Evolutionary conservation across 306 rosid genomes (phyloP), one percentile per base, ranked within the genome.

Genomic region (Arachis hypogaea): DNA sequence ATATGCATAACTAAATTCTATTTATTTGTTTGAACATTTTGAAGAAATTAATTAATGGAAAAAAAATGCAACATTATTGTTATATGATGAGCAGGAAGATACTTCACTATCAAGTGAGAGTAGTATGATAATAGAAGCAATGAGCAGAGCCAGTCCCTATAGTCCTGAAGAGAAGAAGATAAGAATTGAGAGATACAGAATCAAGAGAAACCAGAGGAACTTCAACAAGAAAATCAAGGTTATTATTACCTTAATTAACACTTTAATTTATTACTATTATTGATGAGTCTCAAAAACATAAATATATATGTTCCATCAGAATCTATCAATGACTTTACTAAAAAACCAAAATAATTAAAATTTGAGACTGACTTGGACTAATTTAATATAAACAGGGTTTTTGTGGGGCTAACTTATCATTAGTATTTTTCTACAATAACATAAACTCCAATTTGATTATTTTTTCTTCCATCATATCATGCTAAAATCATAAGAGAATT

Each of bases 211-310:
- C 67, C 92, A 79, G 56, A 87, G 99, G 80, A 95, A 95, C 82
- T 95, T 90, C 86, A 87, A 59, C 90, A 95, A 92, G 84, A 95
- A 93, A 82, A 95, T 95, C 33, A 95, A 95, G 99, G 98, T 87
- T 68, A 4, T 87, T 68, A 4, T 33, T 33, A 33, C 4, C 38
- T 33, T 4, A 33, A 33, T 33, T 33, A 33, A 33, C 38, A 33
- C 38, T 3, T 33, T 33, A 2, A 33, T 4, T 33, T 33, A 33
- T 33, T 33, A 33, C 4, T 33, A 33, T 33, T 22, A 22, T 22
- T 22, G 28, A 22, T 22, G 28, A 22, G 28, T 22, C 41, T 51
- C 40, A 40, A 0, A 10, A 29, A n/a, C 47, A n/a, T 11, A 41
- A 11, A 43, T 42, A 70, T 42, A 29, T 46, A 5, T 72, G n/a